Conservation (phyloP, 2,329 filamentous ascomycete genomes). For the Scytalidium lignicola region DNA sequence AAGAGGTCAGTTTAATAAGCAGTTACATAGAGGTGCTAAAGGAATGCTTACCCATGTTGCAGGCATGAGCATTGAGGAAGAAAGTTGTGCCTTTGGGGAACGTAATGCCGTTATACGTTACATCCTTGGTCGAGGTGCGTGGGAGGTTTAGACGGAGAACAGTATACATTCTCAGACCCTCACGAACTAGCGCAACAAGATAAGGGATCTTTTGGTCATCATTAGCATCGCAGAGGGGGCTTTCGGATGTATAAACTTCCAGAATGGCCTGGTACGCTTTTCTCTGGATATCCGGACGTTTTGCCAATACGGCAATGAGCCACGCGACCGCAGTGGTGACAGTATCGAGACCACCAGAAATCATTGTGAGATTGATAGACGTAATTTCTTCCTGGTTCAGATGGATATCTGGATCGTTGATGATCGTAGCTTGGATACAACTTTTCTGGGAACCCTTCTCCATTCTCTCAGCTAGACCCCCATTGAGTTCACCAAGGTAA, state of each 20-base stretch:
- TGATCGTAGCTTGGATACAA: slow-evolving; percentile 62
- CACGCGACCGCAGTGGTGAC: slow-evolving; percentile 60
- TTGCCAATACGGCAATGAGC: slow-evolving; percentile 54
- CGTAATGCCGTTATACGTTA: slow-evolving; percentile 48
- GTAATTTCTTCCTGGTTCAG: slow-evolving; percentile 56
- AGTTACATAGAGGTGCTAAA: too few relatives aligned
- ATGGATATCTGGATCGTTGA: slow-evolving; percentile 55
- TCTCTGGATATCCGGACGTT: slow-evolving; percentile 54
- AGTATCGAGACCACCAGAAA: slow-evolving; percentile 60
- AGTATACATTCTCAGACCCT: slow-evolving; percentile 56
- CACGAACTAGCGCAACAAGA: slow-evolving; percentile 53
- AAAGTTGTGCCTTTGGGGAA: slow-evolving; percentile 59
- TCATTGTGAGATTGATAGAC: slow-evolving; percentile 61
- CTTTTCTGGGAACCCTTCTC: slow-evolving; percentile 52
- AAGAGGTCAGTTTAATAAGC: too few relatives aligned
- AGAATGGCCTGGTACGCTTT: slow-evolving; percentile 52
- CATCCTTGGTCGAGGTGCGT: slow-evolving; percentile 52
- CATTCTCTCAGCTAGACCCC: slow-evolving; percentile 53
- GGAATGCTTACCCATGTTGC: slow-evolving; percentile 53
- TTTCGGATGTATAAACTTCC: slow-evolving; percentile 43
- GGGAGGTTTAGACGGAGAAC: slow-evolving; percentile 58
- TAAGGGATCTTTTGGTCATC: slow-evolving; percentile 61
- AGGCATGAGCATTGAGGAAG: slow-evolving; percentile 62
- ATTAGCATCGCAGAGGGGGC: slow-evolving; percentile 51
- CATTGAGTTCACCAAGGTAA: slow-evolving; percentile 52